Conservation (phyloP, 1,284 basidiomycete species). For the Malassezia psittaci region DNA sequence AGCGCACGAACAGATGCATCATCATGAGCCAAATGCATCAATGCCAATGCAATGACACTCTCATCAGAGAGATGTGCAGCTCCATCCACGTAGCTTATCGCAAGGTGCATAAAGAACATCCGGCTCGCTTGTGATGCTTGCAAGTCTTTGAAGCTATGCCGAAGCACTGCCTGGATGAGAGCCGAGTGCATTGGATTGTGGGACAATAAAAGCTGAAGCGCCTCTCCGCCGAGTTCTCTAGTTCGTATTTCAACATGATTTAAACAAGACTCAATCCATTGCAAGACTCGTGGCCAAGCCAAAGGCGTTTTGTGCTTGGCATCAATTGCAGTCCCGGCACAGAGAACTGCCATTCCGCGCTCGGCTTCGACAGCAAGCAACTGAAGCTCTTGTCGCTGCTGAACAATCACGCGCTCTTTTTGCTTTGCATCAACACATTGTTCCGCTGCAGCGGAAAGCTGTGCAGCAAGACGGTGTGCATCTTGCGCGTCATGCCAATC, state of each 20-base stretch:
- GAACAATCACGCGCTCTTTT: slow-evolving; percentile 30
- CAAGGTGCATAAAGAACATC: slow-evolving; percentile 67
- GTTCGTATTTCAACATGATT: slow-evolving; percentile 44
- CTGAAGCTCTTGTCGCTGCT: slow-evolving; percentile 56
- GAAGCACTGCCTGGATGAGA: slow-evolving; percentile 63
- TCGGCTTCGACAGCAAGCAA: slow-evolving; percentile 62
- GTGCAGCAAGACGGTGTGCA: slow-evolving; percentile 62
- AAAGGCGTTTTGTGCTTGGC: slow-evolving; percentile 24
- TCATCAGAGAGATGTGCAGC: slow-evolving; percentile 57
- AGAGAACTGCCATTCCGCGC: slow-evolving; percentile 63
- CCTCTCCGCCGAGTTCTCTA: slow-evolving; percentile 55
- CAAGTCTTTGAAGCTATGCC: slow-evolving; percentile 60
- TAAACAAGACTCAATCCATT: slow-evolving; percentile 52
- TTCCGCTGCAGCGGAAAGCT: slow-evolving; percentile 62
- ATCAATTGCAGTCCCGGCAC: slow-evolving; percentile 8
- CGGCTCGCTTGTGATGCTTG: slow-evolving; percentile 49
- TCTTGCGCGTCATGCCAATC: slow-evolving; percentile 79
- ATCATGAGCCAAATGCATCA: slow-evolving; percentile 75
- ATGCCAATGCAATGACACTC: slow-evolving; percentile 14
- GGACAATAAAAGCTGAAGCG: slow-evolving; percentile 62
- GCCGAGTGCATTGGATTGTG: slow-evolving; percentile 57
- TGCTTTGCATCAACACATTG: slow-evolving; percentile 50
- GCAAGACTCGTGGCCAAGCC: slow-evolving; percentile 49
- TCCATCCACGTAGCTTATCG: slow-evolving; percentile 60
- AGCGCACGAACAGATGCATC: slow-evolving; percentile 60